These are phyloP conservation scores for Entomortierella beljakovae DNA, from an alignment of 192 early-diverging fungal genomes.

Conservation along the genomic window DNA sequence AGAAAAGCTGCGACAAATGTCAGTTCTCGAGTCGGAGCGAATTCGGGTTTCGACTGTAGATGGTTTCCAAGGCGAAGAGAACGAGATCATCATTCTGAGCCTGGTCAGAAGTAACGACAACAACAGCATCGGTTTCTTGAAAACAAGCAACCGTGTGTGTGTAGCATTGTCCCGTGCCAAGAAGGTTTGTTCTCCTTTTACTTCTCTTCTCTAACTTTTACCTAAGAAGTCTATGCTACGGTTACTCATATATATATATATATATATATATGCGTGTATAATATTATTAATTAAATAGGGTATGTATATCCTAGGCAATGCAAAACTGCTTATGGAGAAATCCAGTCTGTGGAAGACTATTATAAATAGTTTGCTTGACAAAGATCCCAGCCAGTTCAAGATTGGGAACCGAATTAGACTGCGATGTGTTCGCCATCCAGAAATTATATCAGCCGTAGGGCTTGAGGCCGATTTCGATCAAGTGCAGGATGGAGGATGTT, in stretches of 20 bases:
- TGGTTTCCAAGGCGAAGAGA: slow-evolving; percentile 98
- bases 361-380: slow-evolving; percentile 38
- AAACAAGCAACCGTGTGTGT: slow-evolving; percentile 68
- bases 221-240: neutral
- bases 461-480: slow-evolving; percentile 59
- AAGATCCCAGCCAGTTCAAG: slow-evolving; percentile 16
- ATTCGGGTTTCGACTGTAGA: slow-evolving; percentile 95
- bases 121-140: slow-evolving; percentile 88
- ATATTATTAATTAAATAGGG: slow-evolving; percentile 37
- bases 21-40: slow-evolving; percentile 30
- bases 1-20: slow-evolving; percentile 47
- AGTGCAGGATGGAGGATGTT: slow-evolving; percentile 61
- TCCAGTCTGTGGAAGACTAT: slow-evolving; percentile 63
- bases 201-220: neutral
- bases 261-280: neutral
- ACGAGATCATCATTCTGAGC: slow-evolving; percentile 96
- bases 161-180: slow-evolving; percentile 68
- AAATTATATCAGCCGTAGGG: slow-evolving; percentile 40
- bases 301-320: slow-evolving; percentile 69
- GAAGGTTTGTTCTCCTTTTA: slow-evolving; percentile 36
- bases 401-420: slow-evolving; percentile 57
- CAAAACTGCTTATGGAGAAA: slow-evolving; percentile 50
- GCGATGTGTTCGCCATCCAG: slow-evolving; percentile 54
- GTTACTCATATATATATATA: neutral
- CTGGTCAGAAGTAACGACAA: slow-evolving; percentile 92